phyloP scores from a whole-genome alignment of 2,329 filamentous ascomycete species.

The Penicillium sp. region DNA sequence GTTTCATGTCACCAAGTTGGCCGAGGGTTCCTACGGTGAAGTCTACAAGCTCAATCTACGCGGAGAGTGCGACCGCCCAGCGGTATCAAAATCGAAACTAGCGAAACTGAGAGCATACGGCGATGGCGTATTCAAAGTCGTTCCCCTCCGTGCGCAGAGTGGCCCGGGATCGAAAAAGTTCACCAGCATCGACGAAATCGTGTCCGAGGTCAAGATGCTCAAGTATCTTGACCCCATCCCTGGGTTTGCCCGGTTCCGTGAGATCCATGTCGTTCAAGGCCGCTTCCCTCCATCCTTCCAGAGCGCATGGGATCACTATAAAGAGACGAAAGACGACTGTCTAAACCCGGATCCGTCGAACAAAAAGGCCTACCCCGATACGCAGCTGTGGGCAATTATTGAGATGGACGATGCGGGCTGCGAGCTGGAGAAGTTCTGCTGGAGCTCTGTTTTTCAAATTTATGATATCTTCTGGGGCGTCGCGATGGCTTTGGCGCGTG shows the following conservation, averaged over 20 bases:
- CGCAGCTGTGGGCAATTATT: slow-evolving; percentile 58
- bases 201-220: slow-evolving; percentile 48
- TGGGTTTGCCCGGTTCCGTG: slow-evolving; percentile 58
- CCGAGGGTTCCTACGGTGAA: slow-evolving; percentile 61
- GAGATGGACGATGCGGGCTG: slow-evolving; percentile 62
- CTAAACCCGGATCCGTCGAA: slow-evolving; percentile 54
- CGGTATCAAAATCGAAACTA: slow-evolving; percentile 35
- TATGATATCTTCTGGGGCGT: slow-evolving; percentile 65
- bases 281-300: slow-evolving; percentile 50
- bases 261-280: slow-evolving; percentile 54
- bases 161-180: slow-evolving; percentile 41
- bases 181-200: slow-evolving; percentile 46
- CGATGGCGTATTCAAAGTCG: slow-evolving; percentile 46
- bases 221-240: slow-evolving; percentile 55
- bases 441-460: slow-evolving; percentile 43
- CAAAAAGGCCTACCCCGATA: slow-evolving; percentile 48
- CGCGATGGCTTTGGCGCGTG: slow-evolving; percentile 55
- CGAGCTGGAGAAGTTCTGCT: slow-evolving; percentile 48
- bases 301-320: slow-evolving; percentile 40
- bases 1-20: slow-evolving; percentile 53
- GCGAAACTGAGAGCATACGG: slow-evolving; percentile 37
- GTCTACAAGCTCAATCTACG: slow-evolving; percentile 54
- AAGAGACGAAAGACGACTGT: slow-evolving; percentile 41
- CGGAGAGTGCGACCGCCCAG: slow-evolving; percentile 31
- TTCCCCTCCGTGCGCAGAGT: slow-evolving; percentile 41